Conservation (phyloP, 371 early-diverging fungal species). For the Chytridiales sp. region DNA sequence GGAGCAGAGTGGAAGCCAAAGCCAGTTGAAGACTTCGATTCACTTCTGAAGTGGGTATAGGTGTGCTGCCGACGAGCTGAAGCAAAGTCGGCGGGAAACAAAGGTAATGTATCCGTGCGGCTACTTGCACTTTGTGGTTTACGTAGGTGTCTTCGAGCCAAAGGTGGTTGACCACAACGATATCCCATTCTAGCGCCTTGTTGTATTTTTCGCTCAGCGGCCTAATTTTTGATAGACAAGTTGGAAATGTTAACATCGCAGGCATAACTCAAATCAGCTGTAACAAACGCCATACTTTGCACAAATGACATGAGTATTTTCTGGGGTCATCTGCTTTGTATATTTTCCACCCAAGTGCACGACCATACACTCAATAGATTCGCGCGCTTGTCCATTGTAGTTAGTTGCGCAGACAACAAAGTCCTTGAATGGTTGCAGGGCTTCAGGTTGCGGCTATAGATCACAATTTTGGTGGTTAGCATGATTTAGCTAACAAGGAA, state of each 20-base stretch:
- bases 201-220: constrained; percentile 65
- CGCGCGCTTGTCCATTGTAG: constrained; percentile 66
- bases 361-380: constrained; percentile 66
- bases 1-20: no score
- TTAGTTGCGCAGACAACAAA: constrained; percentile 65
- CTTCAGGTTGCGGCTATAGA: constrained; percentile 10
- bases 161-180: constrained; percentile 77
- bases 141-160: constrained; percentile 74
- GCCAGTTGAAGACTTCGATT: constrained; percentile 1
- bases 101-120: constrained; percentile 20
- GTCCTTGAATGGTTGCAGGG: constrained; percentile 47
- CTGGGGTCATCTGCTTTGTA: constrained; percentile 55
- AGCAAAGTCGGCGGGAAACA: constrained; percentile 18
- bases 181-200: constrained; percentile 59
- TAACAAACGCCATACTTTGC: constrained; percentile 44
- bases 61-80: constrained; percentile 20
- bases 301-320: constrained; percentile 72
- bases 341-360: constrained; percentile 63
- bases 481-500: neutral
- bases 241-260: neutral
- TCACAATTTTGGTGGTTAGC: neutral
- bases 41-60: constrained; percentile 11
- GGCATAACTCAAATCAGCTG: constrained; percentile 2
- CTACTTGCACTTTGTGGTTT: constrained; percentile 13
- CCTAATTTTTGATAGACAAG: constrained; percentile 21